Evolutionary conservation across 176 grass and related monocot species (phyloP).

Genomic region (Cocos nucifera): DNA sequence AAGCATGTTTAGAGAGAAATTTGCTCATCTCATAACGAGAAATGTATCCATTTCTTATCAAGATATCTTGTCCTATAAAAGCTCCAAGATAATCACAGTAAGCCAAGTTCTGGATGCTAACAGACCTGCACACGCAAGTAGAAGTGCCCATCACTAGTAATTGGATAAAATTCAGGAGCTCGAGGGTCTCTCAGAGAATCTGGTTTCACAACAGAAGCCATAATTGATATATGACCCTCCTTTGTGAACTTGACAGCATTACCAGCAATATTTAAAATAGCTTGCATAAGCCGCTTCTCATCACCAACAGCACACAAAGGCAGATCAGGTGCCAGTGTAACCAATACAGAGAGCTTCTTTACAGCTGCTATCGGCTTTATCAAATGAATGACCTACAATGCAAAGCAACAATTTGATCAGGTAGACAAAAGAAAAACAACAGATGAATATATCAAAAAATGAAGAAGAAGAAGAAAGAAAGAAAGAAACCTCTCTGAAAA

Average conservation of each 20-base stretch:
- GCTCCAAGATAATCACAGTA: too few species aligned
- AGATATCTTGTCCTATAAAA: too few species aligned
- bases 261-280: slow-evolving; percentile 12
- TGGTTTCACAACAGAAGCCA: slow-evolving; percentile 3
- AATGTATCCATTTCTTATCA: too few species aligned
- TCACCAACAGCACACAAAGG: slow-evolving; percentile 17
- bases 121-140: slow-evolving; percentile 76
- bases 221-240: slow-evolving; percentile 21
- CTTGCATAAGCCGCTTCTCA: slow-evolving; percentile 21
- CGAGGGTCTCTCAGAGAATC: slow-evolving; percentile 20
- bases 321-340: slow-evolving; percentile 10
- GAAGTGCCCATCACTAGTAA: slow-evolving; percentile 37
- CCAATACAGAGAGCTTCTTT: slow-evolving; percentile 8
- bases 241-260: slow-evolving; percentile 26
- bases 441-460: background rate
- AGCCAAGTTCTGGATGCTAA: background rate
- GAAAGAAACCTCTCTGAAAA: too few species aligned
- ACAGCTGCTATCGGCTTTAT: slow-evolving; percentile 21
- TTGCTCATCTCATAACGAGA: too few species aligned
- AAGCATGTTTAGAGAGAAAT: too few species aligned
- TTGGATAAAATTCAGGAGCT: slow-evolving; percentile 1
- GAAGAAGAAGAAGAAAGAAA: too few species aligned
- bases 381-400: slow-evolving; percentile 9
- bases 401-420: background rate
- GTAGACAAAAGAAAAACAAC: background rate